Conservation (phyloP, 2,329 filamentous ascomycete genomes). For the Exophiala alcalophila region DNA sequence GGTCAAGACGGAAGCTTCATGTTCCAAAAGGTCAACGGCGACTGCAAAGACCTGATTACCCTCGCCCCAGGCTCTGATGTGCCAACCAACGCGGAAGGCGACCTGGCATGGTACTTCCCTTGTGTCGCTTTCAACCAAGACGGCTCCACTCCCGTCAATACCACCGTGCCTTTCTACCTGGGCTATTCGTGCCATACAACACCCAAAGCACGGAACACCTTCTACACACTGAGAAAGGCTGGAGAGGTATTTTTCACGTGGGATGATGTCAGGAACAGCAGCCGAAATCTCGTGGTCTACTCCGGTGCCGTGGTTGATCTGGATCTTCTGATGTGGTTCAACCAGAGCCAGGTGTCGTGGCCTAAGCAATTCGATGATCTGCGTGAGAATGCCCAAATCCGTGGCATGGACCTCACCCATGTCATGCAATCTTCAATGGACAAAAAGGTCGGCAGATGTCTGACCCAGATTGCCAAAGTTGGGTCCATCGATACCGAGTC, state of each 20-base stretch:
- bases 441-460: slow-evolving; percentile 79
- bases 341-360: slow-evolving; percentile 71
- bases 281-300: slow-evolving; percentile 89
- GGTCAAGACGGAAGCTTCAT: slow-evolving; percentile 95
- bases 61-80: slow-evolving; percentile 68
- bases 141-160: slow-evolving; percentile 74
- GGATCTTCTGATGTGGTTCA: slow-evolving; percentile 85
- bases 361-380: slow-evolving; percentile 78
- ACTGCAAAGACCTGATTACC: slow-evolving; percentile 88
- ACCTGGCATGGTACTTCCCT: slow-evolving; percentile 96
- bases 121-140: slow-evolving; percentile 92
- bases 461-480: slow-evolving; percentile 92
- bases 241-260: slow-evolving; percentile 96
- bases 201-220: slow-evolving; percentile 62
- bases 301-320: slow-evolving; percentile 91
- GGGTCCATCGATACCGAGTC: slow-evolving; percentile 94
- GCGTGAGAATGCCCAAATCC: slow-evolving; percentile 66
- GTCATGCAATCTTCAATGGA: slow-evolving; percentile 75
- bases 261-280: slow-evolving; percentile 85
- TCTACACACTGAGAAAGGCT: slow-evolving; percentile 67
- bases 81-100: slow-evolving; percentile 67
- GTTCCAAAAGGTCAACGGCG: slow-evolving; percentile 97
- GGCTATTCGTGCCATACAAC: slow-evolving; percentile 91
- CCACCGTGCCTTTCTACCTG: slow-evolving; percentile 69
- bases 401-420: slow-evolving; percentile 84